Evolutionary conservation across 768 basidiomycete genomes (phyloP).

Genomic region (Candolleomyces eurysporus): DNA sequence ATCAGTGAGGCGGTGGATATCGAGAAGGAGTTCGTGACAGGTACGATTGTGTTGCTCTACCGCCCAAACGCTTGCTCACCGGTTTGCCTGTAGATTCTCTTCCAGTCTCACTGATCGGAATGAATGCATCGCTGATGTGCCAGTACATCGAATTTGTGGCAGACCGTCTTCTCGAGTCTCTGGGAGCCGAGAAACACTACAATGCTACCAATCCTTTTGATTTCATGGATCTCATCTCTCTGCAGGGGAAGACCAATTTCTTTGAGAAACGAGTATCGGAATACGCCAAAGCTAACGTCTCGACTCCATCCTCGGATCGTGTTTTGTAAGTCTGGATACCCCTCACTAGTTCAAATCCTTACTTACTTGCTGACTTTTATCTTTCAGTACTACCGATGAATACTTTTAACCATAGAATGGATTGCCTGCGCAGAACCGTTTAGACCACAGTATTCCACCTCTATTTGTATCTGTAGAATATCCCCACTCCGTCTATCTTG

Average conservation of each 20-base stretch:
- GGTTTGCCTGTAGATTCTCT: conserved; percentile 62
- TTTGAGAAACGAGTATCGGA: conserved; percentile 95
- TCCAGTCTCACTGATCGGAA: conserved; percentile 87
- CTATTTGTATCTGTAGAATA: too few species aligned
- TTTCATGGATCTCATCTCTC: conserved; percentile 94
- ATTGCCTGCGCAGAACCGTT: neutral
- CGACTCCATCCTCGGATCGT: conserved; percentile 14
- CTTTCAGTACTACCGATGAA: neutral
- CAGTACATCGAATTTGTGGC: conserved; percentile 95
- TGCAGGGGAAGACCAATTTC: conserved; percentile 97
- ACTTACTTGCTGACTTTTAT: too few species aligned
- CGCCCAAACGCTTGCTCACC: conserved; percentile 47
- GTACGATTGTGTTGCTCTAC: conserved; percentile 34
- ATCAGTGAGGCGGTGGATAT: conserved; percentile 85
- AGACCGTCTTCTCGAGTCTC: conserved; percentile 81
- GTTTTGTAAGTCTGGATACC: conserved; percentile 24
- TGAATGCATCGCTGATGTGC: conserved; percentile 88
- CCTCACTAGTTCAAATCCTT: neutral
- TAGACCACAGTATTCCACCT: too few species aligned
- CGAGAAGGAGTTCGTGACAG: conserved; percentile 86
- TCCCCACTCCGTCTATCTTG: too few species aligned
- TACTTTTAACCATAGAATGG: neutral
- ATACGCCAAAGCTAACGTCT: conserved; percentile 64
- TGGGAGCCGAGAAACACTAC: conserved; percentile 89
- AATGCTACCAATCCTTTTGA: conserved; percentile 84